Evolutionary conservation across 2,329 filamentous ascomycete genomes (phyloP), one percentile per base, ranked within the genome.

Genomic region (Talaromyces sp.): DNA sequence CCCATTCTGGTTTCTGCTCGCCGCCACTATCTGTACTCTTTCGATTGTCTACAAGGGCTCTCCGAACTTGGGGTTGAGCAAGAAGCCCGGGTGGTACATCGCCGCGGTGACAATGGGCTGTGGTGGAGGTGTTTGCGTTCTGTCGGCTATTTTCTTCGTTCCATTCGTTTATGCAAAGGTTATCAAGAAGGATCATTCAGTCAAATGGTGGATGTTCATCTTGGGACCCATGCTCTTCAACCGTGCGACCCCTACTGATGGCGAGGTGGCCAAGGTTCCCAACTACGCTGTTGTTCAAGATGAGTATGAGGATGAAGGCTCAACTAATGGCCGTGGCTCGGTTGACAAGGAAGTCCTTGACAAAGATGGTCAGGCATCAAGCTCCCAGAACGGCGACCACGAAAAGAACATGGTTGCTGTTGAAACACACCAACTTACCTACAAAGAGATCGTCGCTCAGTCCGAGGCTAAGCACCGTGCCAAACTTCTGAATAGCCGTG

Each of bases 31-130:
- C 65, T 90, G 87, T 75, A 88, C 88, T 0, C 79, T 92, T 4
- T 90, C 86, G 39, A 85, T 92, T 63, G 88, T 91, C 62, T 91
- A 90, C 82, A 91, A 91, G 80, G 88, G 88, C 29, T 90, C 88
- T 9, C 87, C 88, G 20, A 85, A 78, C 54, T 80, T 89, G 27
- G 80, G 81, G 19, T 76, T 90, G 24, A 78, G 75, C 75, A 83
- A 86, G 54, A 70, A 71, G 63, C 86, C 88, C 1, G 71, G 72
- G 8, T 86, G 82, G 81, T 91, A 83, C 66, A 83, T 91, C 55
- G 86, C 80, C 10, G 74, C 81, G 13, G 86, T 90, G 55, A 86
- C 85, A 16, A 65, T 90, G 55, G 86, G 87, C 36, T 79, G 78
- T 32, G 87, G 87, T 55, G 76, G 72, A 42, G 87, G 83, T 52